phyloP scores from a whole-genome alignment of 2,329 filamentous ascomycete species.

The Alternaria panax region DNA sequence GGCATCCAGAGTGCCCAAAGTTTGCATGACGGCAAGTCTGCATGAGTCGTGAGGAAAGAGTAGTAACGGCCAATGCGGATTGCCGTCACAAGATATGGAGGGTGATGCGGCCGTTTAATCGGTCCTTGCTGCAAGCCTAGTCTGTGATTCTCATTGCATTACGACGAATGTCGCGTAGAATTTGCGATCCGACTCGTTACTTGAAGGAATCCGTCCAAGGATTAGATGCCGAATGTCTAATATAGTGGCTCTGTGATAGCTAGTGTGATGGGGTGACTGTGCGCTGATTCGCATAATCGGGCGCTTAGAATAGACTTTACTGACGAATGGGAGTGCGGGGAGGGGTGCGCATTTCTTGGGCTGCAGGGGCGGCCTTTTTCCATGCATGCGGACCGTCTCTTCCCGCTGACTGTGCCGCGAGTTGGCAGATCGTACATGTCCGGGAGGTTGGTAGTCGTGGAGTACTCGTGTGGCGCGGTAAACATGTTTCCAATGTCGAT shows the following conservation, averaged over 20 bases:
- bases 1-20: constrained; percentile 8
- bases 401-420: constrained; percentile 35
- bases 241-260: constrained; percentile 10
- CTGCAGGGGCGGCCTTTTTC: constrained; percentile 23
- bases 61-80: constrained; percentile 18
- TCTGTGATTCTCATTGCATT: constrained; percentile 22
- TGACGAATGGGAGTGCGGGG: constrained; percentile 16
- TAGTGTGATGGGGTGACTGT: constrained; percentile 20
- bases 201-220: background rate
- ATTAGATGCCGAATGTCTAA: background rate
- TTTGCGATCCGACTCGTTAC: constrained; percentile 14
- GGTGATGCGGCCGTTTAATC: constrained; percentile 21
- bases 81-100: constrained; percentile 14
- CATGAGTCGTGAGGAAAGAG: constrained; percentile 11
- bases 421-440: constrained; percentile 16
- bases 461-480: constrained; percentile 14
- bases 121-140: constrained; percentile 12
- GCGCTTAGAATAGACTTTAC: constrained; percentile 22
- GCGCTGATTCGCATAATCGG: constrained; percentile 15
- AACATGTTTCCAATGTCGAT: constrained; percentile 29
- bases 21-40: background rate
- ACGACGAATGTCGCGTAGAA: constrained; percentile 19
- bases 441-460: constrained; percentile 8
- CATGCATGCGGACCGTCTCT: constrained; percentile 34
- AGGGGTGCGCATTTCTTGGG: constrained; percentile 11